Evolutionary conservation across 352 stramenopile species (phyloP), one percentile per base, ranked within the genome.

Genomic region (Globisporangium megalacanthum): DNA sequence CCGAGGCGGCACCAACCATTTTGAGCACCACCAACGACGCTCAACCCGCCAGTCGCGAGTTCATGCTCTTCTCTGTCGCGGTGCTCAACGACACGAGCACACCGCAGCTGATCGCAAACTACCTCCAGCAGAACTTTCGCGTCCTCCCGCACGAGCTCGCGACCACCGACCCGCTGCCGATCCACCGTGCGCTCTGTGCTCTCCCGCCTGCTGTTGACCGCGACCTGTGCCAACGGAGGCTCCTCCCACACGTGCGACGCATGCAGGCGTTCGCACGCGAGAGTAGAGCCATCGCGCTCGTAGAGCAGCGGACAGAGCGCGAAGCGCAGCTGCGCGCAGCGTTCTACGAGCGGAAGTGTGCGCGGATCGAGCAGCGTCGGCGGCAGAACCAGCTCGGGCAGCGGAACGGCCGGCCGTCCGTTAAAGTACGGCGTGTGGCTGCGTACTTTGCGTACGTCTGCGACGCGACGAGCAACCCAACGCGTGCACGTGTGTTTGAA

Each of bases 91-190:
- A 70, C 15, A 66, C 61, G 46, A 86, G 55, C 47, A 91, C 83
- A 0, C 75, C 80, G 6, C 66, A 73, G 48, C 73, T 93, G 42
- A 53, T 93, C 22, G 50, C 64, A 7, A 76, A 90, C 51, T 91
- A 90, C 48, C 55, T 93, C 31, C 62, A 77, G 54, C 79, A 91
- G 41, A 93, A 93, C 47, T 91, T 91, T 52, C 66, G 70, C 55
- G 68, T 89, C 42, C 25, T 58, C 9, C 41, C 46, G 17, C 68
- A 75, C 19, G 66, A 69, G 10, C 52, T 68, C n/a, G 39, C 54
- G 22, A 25, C 22, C 14, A 50, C 49, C n/a, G 69, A 77, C 51
- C 61, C 60, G n/a, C 39, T 80, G 33, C n/a, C 48, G 3, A 56
- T 79, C 65, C 51, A 75, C 54, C 20, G 41, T 44, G 48, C 57